Base-by-base conservation (phyloP, 345 rosid species). In the Geranium brycei region DNA sequence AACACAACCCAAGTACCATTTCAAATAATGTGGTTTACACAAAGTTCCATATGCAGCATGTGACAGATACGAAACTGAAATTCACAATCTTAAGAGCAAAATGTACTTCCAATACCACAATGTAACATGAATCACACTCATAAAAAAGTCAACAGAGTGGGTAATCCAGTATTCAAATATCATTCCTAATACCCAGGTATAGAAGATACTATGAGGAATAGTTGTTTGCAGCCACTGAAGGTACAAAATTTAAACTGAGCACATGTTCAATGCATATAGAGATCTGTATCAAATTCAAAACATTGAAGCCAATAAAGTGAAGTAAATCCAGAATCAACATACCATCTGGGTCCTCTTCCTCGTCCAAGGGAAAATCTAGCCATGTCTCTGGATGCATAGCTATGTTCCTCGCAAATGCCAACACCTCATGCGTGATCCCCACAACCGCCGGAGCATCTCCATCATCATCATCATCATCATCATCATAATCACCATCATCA, bases 311-410 rank as follows among this genome's bases (percentile, higher is more conserved):
- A 19, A 51, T 4, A 31, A 51, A 47, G 12, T 31, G 10, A 15
- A 32, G 12, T 32, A 19, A 61, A 56, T 51, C 57, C 68, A 7
- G 51, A 15, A 17, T 13, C 0, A 40, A 70, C 82, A 56, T 78
- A 93, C 97, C 96, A 64, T 83, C 91, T 70, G 86, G 79, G 72
- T 82, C 83, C 3, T 90, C 97, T 66, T 93, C 97, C 7, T 81
- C 82, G 53, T 91, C 97, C 19, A 90, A 82, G n/a, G 99, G 95
- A 31, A 90, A 90, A 83, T 90, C 97, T 68, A 90, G 71, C 99
- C 99, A 93, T 17, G 97, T 90, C 77, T 93, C 96, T 0, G 97
- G 97, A 84, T 89, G 97, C 81, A 86, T 74, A 23, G 95, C 88
- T 58, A 90, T 87, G 63, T 93, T 91, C 62, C 82, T 77, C 0